Evolutionary conservation across 2,329 filamentous ascomycete species (phyloP).

Genomic region (Tolypocladium endophyticum): DNA sequence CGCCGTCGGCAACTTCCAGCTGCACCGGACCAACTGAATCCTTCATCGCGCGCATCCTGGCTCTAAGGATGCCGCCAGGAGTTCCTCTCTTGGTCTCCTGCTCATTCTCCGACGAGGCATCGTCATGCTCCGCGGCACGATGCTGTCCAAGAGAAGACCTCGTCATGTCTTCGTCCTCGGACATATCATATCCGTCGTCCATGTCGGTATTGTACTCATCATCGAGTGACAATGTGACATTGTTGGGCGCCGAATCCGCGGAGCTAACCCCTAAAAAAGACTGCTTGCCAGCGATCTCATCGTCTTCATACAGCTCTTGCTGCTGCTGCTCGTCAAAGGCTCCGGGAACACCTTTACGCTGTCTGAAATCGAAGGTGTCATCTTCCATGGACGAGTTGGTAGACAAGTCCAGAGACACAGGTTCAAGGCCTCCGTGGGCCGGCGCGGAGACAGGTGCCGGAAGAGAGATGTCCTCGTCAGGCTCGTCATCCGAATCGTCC

Average conservation of each 20-base stretch:
- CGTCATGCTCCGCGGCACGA: constrained; percentile 65
- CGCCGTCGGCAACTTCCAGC: constrained; percentile 54
- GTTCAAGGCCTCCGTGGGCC: constrained; percentile 5
- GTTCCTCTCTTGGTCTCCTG: constrained; percentile 34
- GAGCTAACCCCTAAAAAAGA: constrained; percentile 94
- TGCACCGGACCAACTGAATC: constrained; percentile 46
- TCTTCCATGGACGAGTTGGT: constrained; percentile 30
- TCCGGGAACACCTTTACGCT: constrained; percentile 54
- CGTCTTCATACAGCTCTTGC: constrained; percentile 41
- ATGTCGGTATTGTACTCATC: constrained; percentile 46
- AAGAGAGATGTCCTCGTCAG: constrained; percentile 34
- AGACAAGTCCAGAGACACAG: constrained; percentile 10
- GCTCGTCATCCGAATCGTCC: constrained; percentile 67
- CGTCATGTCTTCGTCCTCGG: constrained; percentile 62
- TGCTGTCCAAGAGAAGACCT: constrained; percentile 64
- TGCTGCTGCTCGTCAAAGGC: constrained; percentile 66
- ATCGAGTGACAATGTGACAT: constrained; percentile 47
- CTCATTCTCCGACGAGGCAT: constrained; percentile 44
- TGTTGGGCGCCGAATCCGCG: constrained; percentile 64
- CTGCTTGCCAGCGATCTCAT: constrained; percentile 45
- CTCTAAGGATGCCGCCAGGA: constrained; percentile 52
- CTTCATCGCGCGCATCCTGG: constrained; percentile 53
- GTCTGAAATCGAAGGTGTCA: constrained; percentile 48
- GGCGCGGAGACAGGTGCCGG: constrained; percentile 14
- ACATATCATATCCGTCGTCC: constrained; percentile 69